These are phyloP conservation scores for Stropharia rugosoannulata DNA, from an alignment of 768 basidiomycete genomes.

Conservation along the genomic window DNA sequence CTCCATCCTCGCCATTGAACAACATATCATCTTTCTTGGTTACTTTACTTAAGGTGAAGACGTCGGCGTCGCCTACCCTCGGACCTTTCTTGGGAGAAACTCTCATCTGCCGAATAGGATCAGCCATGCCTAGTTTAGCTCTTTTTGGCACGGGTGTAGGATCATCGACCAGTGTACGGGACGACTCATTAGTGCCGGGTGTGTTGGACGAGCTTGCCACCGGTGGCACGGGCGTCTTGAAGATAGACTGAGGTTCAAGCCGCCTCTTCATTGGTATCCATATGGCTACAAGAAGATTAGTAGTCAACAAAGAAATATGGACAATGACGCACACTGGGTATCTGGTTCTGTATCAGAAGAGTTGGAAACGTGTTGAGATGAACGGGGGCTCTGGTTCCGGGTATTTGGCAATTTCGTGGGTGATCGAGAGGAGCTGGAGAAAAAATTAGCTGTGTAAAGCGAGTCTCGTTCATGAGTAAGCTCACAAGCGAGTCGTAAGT, in stretches of 20 bases:
- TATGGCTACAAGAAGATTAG: conserved; percentile 9
- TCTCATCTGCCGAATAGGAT: background rate
- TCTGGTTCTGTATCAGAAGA: conserved; percentile 42
- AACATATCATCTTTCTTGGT: conserved; percentile 17
- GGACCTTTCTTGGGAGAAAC: background rate
- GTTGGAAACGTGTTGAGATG: conserved; percentile 13
- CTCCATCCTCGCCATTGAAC: conserved; percentile 18
- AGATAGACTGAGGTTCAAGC: conserved; percentile 10
- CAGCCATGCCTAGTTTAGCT: background rate
- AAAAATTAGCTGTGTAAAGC: conserved; percentile 2
- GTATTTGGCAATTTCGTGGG: background rate
- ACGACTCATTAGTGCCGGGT: background rate
- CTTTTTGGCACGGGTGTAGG: background rate
- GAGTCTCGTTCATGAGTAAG: no score
- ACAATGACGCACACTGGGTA: conserved; percentile 23
- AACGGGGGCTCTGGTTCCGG: conserved; percentile 1
- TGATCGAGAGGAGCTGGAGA: conserved; percentile 6
- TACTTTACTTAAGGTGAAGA: conserved; percentile 11
- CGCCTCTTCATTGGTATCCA: conserved; percentile 9
- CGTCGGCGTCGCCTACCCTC: background rate
- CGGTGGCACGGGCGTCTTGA: conserved; percentile 21
- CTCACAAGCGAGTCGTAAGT: no score
- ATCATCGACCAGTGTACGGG: background rate
- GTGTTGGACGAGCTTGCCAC: conserved; percentile 9
- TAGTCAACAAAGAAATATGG: background rate